Percentiles rank a stretch among this genome's conserved stretches.
Evolutionary conservation across 129 eudicot genomes (phyloP).

Genomic region (Pittosporum tobira): DNA sequence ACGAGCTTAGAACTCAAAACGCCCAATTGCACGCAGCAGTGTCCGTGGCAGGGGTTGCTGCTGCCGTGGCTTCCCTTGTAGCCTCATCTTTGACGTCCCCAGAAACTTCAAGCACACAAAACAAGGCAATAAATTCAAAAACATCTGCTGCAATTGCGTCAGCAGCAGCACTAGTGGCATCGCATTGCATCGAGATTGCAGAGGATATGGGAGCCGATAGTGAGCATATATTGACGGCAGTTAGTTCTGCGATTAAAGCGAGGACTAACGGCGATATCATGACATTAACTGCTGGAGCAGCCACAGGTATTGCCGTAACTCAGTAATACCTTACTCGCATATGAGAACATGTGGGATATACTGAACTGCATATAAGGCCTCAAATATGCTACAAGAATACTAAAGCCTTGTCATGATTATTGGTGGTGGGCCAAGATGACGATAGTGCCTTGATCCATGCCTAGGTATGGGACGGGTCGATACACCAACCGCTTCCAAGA

Average conservation of each 20-base stretch:
- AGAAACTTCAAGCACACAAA: slow-evolving; percentile 17
- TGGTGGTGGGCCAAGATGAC: no score
- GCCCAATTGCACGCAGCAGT: slow-evolving; percentile 89
- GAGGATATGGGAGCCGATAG: slow-evolving; percentile 87
- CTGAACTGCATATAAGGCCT: no score
- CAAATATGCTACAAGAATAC: no score
- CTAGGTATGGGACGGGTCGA: no score
- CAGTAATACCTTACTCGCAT: no score
- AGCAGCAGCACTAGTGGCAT: slow-evolving; percentile 90
- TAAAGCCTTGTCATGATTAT: no score
- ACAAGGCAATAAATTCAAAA: slow-evolving; percentile 33
- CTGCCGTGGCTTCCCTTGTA: slow-evolving; percentile 80
- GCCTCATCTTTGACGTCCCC: slow-evolving; percentile 40
- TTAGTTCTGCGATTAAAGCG: slow-evolving; percentile 66
- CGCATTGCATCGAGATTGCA: slow-evolving; percentile 91
- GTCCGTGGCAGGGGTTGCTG: slow-evolving; percentile 89
- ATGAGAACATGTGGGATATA: no score
- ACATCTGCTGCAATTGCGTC: slow-evolving; percentile 65
- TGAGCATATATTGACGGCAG: slow-evolving; percentile 61
- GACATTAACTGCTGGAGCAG: slow-evolving; percentile 95
- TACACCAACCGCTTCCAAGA: no score
- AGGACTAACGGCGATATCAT: slow-evolving; percentile 86
- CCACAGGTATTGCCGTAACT: slow-evolving; percentile 49
- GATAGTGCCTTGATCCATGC: no score
- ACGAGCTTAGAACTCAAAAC: slow-evolving; percentile 68